A percentile compares a stretch with the other conserved stretches of the same genome.
Conservation (phyloP, 345 rosid genomes). For the Erucastrum elatum region DNA sequence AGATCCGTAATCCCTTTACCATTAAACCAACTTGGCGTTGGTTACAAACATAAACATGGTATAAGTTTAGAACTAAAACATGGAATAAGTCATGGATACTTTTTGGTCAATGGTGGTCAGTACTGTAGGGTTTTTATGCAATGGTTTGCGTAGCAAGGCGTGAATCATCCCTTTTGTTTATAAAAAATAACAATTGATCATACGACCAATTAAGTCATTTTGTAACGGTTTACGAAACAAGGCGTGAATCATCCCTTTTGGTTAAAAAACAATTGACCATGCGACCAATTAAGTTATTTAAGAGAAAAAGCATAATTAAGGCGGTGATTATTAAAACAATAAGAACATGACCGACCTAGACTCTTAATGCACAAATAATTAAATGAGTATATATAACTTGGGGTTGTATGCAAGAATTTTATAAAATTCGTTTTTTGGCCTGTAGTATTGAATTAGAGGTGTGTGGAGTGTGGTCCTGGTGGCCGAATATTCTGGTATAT, state of each 20-base stretch:
- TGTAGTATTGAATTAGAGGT: conserved; percentile 22
- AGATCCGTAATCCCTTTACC: too few species aligned
- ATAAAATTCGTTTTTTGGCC: neutral
- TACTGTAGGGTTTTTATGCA: neutral
- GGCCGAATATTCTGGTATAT: conserved; percentile 23
- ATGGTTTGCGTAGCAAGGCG: neutral
- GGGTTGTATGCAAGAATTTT: neutral
- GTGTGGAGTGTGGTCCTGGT: conserved; percentile 7
- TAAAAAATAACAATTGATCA: too few species aligned
- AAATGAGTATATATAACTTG: neutral
- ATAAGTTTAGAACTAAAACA: neutral
- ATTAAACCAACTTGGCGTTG: too few species aligned
- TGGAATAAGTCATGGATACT: neutral
- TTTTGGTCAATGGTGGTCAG: neutral
- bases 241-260: neutral
- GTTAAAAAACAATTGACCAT: neutral
- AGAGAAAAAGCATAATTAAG: neutral
- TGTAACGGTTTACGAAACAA: neutral
- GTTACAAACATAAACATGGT: neutral
- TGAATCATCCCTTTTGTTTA: too few species aligned
- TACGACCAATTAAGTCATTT: too few species aligned
- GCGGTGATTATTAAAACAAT: conserved; percentile 25
- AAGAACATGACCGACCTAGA: neutral
- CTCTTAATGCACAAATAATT: neutral
- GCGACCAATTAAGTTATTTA: conserved; percentile 1